phyloP scores from a whole-genome alignment of 129 eudicot genomes.

The Scalesia atractyloides region DNA sequence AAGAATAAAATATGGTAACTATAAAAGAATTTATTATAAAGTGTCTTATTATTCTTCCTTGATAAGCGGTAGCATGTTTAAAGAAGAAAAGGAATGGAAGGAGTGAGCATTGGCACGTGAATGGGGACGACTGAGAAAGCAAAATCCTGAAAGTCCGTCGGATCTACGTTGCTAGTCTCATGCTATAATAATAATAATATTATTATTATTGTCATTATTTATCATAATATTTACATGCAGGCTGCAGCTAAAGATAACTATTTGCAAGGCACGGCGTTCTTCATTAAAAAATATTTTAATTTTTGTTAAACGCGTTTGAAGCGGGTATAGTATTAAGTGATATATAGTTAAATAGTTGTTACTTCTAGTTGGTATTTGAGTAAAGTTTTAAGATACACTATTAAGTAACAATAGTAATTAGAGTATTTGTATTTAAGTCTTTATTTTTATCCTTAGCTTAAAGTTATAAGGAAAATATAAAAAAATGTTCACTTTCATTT shows the following conservation, averaged over 20 bases:
- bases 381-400: too few relatives aligned
- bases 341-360: too few relatives aligned
- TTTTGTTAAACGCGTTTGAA: too few relatives aligned
- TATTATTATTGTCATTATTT: not conserved
- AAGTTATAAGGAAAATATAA: too few relatives aligned
- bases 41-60: conserved; percentile 21
- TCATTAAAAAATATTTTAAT: not conserved
- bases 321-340: too few relatives aligned
- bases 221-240: conserved; percentile 21
- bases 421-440: too few relatives aligned
- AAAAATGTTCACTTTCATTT: too few relatives aligned
- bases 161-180: conserved; percentile 40
- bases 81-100: conserved; percentile 24
- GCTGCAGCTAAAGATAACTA: conserved; percentile 15
- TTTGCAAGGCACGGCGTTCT: conserved; percentile 30
- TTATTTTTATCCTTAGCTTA: too few relatives aligned
- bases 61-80: conserved; percentile 34
- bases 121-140: conserved; percentile 34
- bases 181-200: not conserved
- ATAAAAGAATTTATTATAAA: conserved; percentile 1
- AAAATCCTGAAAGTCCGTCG: conserved; percentile 45
- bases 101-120: conserved; percentile 34
- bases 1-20: not conserved
- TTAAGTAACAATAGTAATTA: too few relatives aligned
- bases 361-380: too few relatives aligned